Evolutionary conservation across 2,329 filamentous ascomycete species (phyloP).

Genomic region (Hymenoscyphus occultus): DNA sequence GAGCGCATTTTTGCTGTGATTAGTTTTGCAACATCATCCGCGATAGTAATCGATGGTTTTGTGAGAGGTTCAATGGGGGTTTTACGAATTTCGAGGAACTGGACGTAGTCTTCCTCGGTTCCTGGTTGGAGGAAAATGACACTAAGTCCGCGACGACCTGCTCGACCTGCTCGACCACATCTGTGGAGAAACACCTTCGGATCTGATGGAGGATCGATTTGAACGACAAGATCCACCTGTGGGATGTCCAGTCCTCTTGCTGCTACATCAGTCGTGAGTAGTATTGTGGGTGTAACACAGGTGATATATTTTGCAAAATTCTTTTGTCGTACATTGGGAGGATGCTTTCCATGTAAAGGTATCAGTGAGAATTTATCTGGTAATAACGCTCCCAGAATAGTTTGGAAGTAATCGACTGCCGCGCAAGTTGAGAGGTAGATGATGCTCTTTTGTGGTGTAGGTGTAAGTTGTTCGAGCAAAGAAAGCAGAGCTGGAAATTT

Average conservation of each 20-base stretch:
- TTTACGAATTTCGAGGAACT: slow-evolving; percentile 81
- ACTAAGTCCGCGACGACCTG: slow-evolving; percentile 80
- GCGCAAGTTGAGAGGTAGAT: slow-evolving; percentile 93
- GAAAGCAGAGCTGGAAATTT: slow-evolving; percentile 74
- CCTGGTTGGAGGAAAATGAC: slow-evolving; percentile 83
- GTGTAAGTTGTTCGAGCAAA: slow-evolving; percentile 66
- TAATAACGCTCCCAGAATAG: slow-evolving; percentile 71
- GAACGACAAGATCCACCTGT: slow-evolving; percentile 84
- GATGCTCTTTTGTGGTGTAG: slow-evolving; percentile 78
- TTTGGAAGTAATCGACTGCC: slow-evolving; percentile 89
- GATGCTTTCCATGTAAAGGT: slow-evolving; percentile 88
- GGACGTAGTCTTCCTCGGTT: slow-evolving; percentile 83
- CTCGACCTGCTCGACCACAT: slow-evolving; percentile 83
- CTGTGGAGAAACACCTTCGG: slow-evolving; percentile 95
- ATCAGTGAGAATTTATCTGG: slow-evolving; percentile 67
- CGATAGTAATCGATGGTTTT: slow-evolving; percentile 54
- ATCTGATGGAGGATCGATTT: slow-evolving; percentile 81
- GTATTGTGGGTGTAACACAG: slow-evolving; percentile 70
- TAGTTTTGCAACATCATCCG: slow-evolving; percentile 56
- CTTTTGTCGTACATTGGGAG: slow-evolving; percentile 79
- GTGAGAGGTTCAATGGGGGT: slow-evolving; percentile 71
- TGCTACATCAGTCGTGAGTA: slow-evolving; percentile 90
- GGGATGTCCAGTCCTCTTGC: slow-evolving; percentile 90
- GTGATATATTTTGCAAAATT: slow-evolving; percentile 81
- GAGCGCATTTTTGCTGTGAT: slow-evolving; percentile 60